phyloP scores from a whole-genome alignment of 345 rosid species.

The Stellera chamaejasme region DNA sequence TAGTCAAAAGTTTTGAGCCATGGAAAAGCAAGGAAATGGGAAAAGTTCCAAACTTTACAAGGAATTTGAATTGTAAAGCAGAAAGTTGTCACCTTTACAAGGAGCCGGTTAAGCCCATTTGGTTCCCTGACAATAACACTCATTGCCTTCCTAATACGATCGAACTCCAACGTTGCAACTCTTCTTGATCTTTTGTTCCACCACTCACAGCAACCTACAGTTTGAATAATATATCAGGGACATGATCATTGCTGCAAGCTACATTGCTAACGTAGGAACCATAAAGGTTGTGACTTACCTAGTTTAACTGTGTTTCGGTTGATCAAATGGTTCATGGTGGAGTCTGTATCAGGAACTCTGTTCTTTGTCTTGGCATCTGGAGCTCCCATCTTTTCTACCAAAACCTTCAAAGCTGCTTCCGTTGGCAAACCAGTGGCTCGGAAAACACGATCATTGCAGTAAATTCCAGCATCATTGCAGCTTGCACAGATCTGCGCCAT shows the following conservation, averaged over 20 bases:
- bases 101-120: slow-evolving; percentile 62
- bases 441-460: slow-evolving; percentile 68
- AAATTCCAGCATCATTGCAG: slow-evolving; percentile 84
- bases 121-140: slow-evolving; percentile 83
- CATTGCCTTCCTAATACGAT: slow-evolving; percentile 90
- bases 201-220: slow-evolving; percentile 51
- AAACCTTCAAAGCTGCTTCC: slow-evolving; percentile 94
- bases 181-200: slow-evolving; percentile 70
- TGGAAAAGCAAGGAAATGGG: not conserved
- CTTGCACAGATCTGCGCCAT: slow-evolving; percentile 82
- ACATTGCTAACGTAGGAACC: not conserved
- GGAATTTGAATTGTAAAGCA: slow-evolving; percentile 25
- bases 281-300: slow-evolving; percentile 30
- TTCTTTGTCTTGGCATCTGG: slow-evolving; percentile 47
- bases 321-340: slow-evolving; percentile 43
- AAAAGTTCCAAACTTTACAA: slow-evolving; percentile 12
- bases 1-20: not conserved
- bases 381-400: slow-evolving; percentile 95
- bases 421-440: slow-evolving; percentile 75
- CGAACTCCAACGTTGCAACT: slow-evolving; percentile 94
- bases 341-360: slow-evolving; percentile 12
- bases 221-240: not conserved
- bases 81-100: slow-evolving; percentile 55
- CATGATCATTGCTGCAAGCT: not conserved
- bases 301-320: slow-evolving; percentile 53